Conservation (phyloP, 768 basidiomycete species). For the Calocera viscosa region DNA sequence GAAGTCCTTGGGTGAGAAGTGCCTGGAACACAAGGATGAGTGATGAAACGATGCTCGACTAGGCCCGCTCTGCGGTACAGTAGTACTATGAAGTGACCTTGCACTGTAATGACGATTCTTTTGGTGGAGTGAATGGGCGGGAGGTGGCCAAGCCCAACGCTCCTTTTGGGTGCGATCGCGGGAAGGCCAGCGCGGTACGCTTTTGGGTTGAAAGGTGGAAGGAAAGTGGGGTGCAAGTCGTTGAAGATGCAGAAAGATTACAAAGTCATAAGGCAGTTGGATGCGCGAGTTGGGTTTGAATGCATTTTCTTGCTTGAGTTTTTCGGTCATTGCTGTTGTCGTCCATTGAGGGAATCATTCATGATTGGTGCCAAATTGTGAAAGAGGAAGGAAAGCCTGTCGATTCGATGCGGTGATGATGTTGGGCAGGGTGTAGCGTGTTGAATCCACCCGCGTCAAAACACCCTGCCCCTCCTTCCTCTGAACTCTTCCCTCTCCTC, state of each 20-base stretch:
- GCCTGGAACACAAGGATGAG: not conserved
- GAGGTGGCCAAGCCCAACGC: not conserved
- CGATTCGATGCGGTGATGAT: not conserved
- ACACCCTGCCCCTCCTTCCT: slow-evolving; percentile 6
- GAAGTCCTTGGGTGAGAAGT: slow-evolving; percentile 1
- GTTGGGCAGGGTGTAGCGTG: slow-evolving; percentile 1
- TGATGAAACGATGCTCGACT: not conserved
- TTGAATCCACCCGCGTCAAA: not conserved
- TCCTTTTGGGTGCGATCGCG: slow-evolving; percentile 7
- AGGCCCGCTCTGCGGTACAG: slow-evolving; percentile 2
- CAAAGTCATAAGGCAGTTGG: slow-evolving; percentile 7
- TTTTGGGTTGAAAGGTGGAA: not conserved
- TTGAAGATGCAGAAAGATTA: slow-evolving; percentile 8
- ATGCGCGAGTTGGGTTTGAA: not conserved
- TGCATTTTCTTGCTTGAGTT: slow-evolving; percentile 4
- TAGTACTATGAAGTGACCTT: not conserved
- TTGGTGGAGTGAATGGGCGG: not conserved
- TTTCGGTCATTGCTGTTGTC: slow-evolving; percentile 6
- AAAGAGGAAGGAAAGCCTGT: slow-evolving; percentile 2
- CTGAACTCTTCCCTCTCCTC: slow-evolving; percentile 5
- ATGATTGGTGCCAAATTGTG: not conserved
- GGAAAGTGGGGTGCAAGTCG: slow-evolving; percentile 9
- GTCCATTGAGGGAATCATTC: slow-evolving; percentile 5
- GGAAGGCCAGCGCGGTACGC: not conserved
- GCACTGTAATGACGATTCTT: slow-evolving; percentile 1